These are phyloP conservation scores for Scytalidium lignicola DNA, from an alignment of 2,329 filamentous ascomycete genomes.

Conservation along the genomic window DNA sequence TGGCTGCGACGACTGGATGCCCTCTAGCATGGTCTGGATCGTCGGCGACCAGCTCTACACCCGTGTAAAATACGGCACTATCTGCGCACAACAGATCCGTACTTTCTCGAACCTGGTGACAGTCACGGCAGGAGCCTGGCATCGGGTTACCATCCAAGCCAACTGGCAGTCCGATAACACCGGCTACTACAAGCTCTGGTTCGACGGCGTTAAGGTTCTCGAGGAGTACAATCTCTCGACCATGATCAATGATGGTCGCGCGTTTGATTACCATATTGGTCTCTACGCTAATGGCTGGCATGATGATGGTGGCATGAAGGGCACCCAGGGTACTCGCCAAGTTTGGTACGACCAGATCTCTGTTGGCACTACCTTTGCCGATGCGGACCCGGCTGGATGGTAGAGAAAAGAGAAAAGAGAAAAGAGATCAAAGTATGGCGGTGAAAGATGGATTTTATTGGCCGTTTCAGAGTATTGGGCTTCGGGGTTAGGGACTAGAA, in stretches of 20 bases:
- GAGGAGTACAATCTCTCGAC: conserved; percentile 36
- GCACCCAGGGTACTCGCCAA: conserved; percentile 37
- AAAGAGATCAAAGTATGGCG: too few species aligned
- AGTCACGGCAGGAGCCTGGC: conserved; percentile 40
- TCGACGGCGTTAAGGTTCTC: conserved; percentile 39
- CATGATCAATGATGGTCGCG: conserved; percentile 37
- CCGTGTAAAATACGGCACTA: conserved; percentile 35
- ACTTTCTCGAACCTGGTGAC: conserved; percentile 31
- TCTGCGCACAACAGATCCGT: conserved; percentile 31
- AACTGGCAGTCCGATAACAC: conserved; percentile 39
- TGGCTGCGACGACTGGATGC: conserved; percentile 43
- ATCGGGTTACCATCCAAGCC: conserved; percentile 40
- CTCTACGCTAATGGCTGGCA: conserved; percentile 47
- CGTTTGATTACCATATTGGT: conserved; percentile 42
- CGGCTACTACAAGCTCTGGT: conserved; percentile 42
- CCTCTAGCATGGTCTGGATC: conserved; percentile 43
- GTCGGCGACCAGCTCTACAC: conserved; percentile 36
- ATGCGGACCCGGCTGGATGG: conserved; percentile 31
- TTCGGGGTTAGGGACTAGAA: too few species aligned
- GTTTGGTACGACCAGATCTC: conserved; percentile 47
- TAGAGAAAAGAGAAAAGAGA: not conserved
- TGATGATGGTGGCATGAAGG: conserved; percentile 34
- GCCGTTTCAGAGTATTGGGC: too few species aligned
- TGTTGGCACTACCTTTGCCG: conserved; percentile 34
- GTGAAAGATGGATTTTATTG: too few species aligned